These are phyloP conservation scores for Penicillium hordei DNA, from an alignment of 2,329 filamentous ascomycete species.

Conservation along the genomic window DNA sequence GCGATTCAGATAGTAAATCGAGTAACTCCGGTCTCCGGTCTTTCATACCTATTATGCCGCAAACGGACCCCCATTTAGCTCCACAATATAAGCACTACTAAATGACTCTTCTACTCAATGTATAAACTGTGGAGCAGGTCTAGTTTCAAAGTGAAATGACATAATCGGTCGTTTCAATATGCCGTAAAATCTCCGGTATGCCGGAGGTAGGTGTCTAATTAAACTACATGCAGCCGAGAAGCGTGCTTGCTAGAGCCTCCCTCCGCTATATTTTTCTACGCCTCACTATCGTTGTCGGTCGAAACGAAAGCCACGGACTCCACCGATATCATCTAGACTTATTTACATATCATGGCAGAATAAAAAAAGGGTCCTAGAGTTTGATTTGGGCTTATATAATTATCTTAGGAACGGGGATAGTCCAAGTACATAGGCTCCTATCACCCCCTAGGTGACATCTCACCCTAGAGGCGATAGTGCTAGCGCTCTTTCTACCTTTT, in stretches of 20 bases:
- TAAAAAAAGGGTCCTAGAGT: neutral
- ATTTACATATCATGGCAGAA: neutral
- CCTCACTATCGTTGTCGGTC: neutral
- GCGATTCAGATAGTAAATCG: neutral
- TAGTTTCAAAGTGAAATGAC: neutral
- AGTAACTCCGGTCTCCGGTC: neutral
- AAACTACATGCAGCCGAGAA: neutral
- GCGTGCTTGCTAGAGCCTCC: neutral
- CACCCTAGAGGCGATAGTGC: neutral
- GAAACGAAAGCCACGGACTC: neutral
- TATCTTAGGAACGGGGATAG: no score
- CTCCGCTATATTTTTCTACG: neutral
- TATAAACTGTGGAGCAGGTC: neutral
- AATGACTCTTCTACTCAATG: neutral
- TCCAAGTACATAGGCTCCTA: neutral
- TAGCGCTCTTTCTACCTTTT: neutral
- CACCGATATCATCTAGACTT: neutral
- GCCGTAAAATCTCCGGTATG: neutral
- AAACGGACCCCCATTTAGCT: neutral
- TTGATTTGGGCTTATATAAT: no score
- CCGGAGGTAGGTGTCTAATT: neutral
- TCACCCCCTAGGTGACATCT: neutral
- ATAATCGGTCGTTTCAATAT: no score
- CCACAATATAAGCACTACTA: neutral
- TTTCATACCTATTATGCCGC: neutral